Conservation (phyloP, 257 asterid genomes). For the Perilla frutescens region DNA sequence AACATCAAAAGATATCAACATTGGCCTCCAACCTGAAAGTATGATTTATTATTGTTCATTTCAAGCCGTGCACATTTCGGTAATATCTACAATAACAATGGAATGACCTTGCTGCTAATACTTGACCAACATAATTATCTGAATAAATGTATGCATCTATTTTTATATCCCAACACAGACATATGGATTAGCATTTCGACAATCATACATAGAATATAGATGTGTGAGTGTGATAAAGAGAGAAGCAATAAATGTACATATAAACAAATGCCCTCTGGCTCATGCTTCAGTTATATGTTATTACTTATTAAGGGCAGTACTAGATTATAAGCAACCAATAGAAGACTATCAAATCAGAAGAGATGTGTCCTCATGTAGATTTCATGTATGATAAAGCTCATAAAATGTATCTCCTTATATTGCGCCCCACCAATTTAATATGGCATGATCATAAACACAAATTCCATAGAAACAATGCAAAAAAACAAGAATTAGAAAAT, state of each 20-base stretch:
- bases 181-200: neutral
- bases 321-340: neutral
- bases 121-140: neutral
- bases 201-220: neutral
- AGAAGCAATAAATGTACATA: neutral
- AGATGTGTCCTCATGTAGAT: neutral
- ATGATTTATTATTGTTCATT: neutral
- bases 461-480: neutral
- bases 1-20: neutral
- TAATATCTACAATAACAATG: neutral
- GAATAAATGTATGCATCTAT: neutral
- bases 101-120: neutral
- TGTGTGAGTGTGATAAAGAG: neutral
- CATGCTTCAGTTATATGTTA: neutral
- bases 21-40: neutral
- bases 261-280: neutral
- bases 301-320: neutral
- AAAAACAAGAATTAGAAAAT: neutral
- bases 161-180: constrained; percentile 1
- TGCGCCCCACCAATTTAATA: neutral
- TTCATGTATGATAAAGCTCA: neutral
- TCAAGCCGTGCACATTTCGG: neutral
- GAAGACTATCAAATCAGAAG: neutral
- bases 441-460: constrained; percentile 3
- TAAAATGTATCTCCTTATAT: constrained; percentile 1